Base-by-base conservation (phyloP, 345 rosid species). In the Stellera chamaejasme region DNA sequence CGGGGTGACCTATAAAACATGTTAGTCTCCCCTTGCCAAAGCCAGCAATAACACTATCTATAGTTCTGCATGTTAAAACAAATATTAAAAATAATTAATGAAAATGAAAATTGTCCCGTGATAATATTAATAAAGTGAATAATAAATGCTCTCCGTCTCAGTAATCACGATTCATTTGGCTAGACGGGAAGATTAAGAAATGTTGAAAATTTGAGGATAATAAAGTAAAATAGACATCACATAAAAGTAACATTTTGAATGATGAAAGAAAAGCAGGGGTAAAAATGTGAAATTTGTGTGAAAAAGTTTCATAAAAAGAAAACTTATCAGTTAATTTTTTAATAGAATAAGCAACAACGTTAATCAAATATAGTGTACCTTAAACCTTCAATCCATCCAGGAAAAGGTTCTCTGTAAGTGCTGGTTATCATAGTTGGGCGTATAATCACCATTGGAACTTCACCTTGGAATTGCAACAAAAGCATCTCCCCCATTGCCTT, bases 401-500 rank as follows among this genome's bases (percentile, higher is more conserved):
- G 82, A 55, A 87, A 87, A 3, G 97, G 93, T 39, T 90, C 83
- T 39, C 69, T 60, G 56, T 65, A 76, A 53, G 96, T 82, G 59
- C 97, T 82, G 39, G 78, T 71, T 27, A 84, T 67, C 46, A 87
- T 83, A 13, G 91, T 74, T 0, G 88, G 93, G 11, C 93, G 83
- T 5, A 82, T 57, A 0, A 87, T 69, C 28, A 79, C 80, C 1
- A 81, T 69, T 2, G 96, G 82, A 9, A 78, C 45, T 13, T 72
- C 68, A 5, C 72, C 96, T 69, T 72, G 81, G 54, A 67, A 52
- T 4, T 58, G 42, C 10, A 66, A 77, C 45, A 87, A 66, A 55
- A 82, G 52, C 93, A 87, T 87, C 59, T 82, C 96, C 50, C 79
- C 96, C 96, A 77, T 90, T 32, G 97, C 82, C 75, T 90, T 90